These are phyloP conservation scores for Diophrys appendiculata DNA, from an alignment of 73 alveolate genomes.

Conservation along the genomic window DNA sequence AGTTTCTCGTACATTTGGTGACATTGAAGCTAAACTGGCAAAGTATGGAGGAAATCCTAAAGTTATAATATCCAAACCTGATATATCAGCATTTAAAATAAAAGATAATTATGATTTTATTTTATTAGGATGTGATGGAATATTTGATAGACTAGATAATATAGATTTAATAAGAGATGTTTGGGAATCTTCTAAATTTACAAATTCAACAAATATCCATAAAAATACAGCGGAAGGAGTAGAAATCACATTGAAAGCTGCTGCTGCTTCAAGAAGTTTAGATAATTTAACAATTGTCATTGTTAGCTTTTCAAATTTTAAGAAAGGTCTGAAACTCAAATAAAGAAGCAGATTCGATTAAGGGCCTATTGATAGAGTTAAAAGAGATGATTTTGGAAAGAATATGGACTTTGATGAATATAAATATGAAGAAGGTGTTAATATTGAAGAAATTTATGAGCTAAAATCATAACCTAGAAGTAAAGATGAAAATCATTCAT, in stretches of 20 bases:
- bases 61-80: conserved; percentile 74
- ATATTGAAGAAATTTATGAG: no score
- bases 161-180: no score
- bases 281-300: conserved; percentile 38
- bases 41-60: conserved; percentile 79
- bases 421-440: no score
- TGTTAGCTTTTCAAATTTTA: conserved; percentile 41
- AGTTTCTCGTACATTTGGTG: conserved; percentile 77
- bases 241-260: background rate
- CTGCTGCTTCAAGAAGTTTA: background rate
- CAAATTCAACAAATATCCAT: background rate
- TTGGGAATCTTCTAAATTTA: no score
- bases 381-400: no score
- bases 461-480: no score
- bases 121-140: conserved; percentile 42
- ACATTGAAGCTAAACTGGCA: conserved; percentile 72
- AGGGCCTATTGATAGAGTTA: no score
- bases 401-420: no score
- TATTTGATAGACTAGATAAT: conserved; percentile 31
- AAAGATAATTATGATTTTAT: conserved; percentile 23
- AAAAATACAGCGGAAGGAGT: background rate
- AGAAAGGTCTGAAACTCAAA: conserved; percentile 18
- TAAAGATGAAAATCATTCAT: no score
- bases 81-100: conserved; percentile 46
- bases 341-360: no score